These are phyloP conservation scores for Boletus fagicola DNA, from an alignment of 768 basidiomycete genomes.

Conservation along the genomic window DNA sequence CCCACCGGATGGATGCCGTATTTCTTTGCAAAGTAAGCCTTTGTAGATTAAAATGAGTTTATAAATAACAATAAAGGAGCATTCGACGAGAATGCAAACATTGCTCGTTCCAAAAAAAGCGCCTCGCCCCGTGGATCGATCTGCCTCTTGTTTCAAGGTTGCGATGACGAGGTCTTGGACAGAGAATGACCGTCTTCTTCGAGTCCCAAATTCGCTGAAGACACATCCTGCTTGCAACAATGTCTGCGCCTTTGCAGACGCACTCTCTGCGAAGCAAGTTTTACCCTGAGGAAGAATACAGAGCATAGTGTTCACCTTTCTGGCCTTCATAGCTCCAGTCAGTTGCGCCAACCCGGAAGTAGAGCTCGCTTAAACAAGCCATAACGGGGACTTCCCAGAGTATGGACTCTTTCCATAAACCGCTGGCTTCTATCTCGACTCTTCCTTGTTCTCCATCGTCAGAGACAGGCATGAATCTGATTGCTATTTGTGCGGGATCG, in stretches of 20 bases:
- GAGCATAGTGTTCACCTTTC: conserved; percentile 48
- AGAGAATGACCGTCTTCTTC: conserved; percentile 70
- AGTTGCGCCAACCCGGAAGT: conserved; percentile 69
- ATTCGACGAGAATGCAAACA: conserved; percentile 42
- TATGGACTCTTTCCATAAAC: conserved; percentile 81
- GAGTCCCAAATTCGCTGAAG: conserved; percentile 87
- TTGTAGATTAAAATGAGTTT: neutral
- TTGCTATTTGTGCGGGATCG: conserved; percentile 60
- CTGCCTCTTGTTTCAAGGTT: conserved; percentile 63
- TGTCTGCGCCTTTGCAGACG: conserved; percentile 66
- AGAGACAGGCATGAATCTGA: conserved; percentile 60
- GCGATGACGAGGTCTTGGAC: conserved; percentile 77
- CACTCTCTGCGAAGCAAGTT: conserved; percentile 48
- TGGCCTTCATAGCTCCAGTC: conserved; percentile 89
- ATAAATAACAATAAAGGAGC: neutral
- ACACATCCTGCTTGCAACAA: conserved; percentile 63
- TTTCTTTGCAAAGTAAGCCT: conserved; percentile 86
- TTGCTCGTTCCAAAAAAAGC: conserved; percentile 77
- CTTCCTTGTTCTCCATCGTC: conserved; percentile 51
- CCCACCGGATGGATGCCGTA: conserved; percentile 67
- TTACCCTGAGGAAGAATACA: neutral
- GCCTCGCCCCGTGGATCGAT: conserved; percentile 49
- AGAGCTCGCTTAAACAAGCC: conserved; percentile 87
- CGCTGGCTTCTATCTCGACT: conserved; percentile 69
- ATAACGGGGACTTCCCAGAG: conserved; percentile 97